These are phyloP conservation scores for Ceratobasidium sp. DNA, from an alignment of 1,284 basidiomycete species.

Conservation along the genomic window DNA sequence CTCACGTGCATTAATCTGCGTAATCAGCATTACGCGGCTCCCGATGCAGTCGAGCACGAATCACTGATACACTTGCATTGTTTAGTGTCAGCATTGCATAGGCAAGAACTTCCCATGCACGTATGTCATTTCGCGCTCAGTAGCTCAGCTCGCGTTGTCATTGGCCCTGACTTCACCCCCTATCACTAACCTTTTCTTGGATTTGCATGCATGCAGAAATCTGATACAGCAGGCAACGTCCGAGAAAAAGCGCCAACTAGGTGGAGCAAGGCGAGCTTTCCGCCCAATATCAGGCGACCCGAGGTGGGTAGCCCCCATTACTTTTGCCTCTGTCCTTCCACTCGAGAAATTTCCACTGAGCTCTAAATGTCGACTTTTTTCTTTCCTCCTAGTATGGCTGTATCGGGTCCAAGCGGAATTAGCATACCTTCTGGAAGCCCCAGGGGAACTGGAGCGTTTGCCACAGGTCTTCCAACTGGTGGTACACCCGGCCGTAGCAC, in stretches of 20 bases:
- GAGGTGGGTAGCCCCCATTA: background rate
- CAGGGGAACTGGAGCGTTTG: conserved; percentile 12
- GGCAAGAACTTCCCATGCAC: conserved; percentile 87
- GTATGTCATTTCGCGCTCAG: conserved; percentile 58
- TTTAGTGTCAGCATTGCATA: conserved; percentile 69
- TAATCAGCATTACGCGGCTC: background rate
- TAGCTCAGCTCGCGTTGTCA: conserved; percentile 44
- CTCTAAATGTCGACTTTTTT: conserved; percentile 17
- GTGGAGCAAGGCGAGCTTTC: conserved; percentile 43
- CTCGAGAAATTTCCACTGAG: background rate
- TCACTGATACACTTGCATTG: conserved; percentile 34
- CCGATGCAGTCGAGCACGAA: background rate
- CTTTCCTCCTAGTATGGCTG: conserved; percentile 15
- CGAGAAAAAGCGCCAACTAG: conserved; percentile 75
- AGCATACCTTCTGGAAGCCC: conserved; percentile 10
- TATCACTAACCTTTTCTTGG: conserved; percentile 20
- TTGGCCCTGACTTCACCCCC: conserved; percentile 47
- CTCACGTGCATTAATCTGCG: background rate
- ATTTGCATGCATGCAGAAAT: conserved; percentile 60
- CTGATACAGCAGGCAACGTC: conserved; percentile 81
- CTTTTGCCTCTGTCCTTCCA: background rate
- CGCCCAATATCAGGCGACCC: conserved; percentile 37
- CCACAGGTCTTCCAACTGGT: conserved; percentile 28
- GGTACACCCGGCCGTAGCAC: conserved; percentile 58
- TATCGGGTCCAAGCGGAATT: conserved; percentile 9